phyloP scores from a whole-genome alignment of 495 filamentous ascomycete species.

The Xylaria telfairii region DNA sequence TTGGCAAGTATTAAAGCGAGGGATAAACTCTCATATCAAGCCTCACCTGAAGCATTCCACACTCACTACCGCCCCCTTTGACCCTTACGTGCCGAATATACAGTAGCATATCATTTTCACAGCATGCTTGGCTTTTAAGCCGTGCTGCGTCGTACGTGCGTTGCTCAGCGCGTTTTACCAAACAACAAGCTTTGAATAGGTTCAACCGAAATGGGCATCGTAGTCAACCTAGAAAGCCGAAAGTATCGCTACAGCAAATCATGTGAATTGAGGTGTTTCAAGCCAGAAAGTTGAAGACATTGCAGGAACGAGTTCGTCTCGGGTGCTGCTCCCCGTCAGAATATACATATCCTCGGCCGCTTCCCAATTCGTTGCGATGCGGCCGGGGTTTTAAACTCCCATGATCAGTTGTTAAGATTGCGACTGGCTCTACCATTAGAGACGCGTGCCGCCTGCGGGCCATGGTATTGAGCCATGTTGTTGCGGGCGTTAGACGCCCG shows the following conservation, averaged over 20 bases:
- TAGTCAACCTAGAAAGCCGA: not conserved
- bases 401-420: not conserved
- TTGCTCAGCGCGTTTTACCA: not conserved
- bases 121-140: not conserved
- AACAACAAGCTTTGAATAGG: not conserved
- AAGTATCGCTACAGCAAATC: not conserved
- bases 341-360: constrained; percentile 1
- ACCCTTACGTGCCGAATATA: not conserved
- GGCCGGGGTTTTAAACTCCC: not conserved
- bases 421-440: not conserved
- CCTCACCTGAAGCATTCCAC: constrained; percentile 17
- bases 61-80: not conserved
- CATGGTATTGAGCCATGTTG: constrained; percentile 3
- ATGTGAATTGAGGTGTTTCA: not conserved
- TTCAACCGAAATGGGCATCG: not conserved
- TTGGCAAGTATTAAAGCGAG: not conserved
- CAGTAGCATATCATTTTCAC: not conserved
- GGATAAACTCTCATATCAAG: not conserved
- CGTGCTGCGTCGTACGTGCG: not conserved
- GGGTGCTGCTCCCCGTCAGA: not conserved
- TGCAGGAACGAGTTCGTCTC: not conserved
- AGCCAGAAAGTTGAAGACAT: not conserved
- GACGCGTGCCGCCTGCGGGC: constrained; percentile 17
- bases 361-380: constrained; percentile 10
- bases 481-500: constrained; percentile 17